These are phyloP conservation scores for Middelhovenomyces tepae DNA, from an alignment of 805 yeast genomes.

Conservation along the genomic window DNA sequence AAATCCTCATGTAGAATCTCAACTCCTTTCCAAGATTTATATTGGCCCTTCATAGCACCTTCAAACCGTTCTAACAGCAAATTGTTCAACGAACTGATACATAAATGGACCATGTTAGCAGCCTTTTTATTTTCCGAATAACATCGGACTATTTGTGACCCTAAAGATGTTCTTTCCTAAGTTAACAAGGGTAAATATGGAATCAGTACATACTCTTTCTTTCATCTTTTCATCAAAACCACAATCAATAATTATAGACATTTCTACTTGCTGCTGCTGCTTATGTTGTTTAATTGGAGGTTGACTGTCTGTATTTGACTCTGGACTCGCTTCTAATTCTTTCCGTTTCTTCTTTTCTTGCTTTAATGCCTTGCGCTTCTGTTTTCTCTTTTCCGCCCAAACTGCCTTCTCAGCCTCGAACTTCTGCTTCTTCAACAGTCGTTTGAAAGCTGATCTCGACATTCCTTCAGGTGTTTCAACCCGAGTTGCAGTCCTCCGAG, in stretches of 20 bases:
- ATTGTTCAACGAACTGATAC: slow-evolving; percentile 58
- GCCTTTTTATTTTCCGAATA: slow-evolving; percentile 71
- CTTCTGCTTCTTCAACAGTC: slow-evolving; percentile 45
- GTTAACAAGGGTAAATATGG: too few species aligned
- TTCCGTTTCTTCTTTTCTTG: slow-evolving; percentile 32
- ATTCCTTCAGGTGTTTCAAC: slow-evolving; percentile 81
- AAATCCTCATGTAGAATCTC: slow-evolving; percentile 37
- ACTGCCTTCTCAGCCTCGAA: slow-evolving; percentile 62
- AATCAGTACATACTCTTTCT: too few species aligned
- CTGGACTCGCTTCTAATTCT: slow-evolving; percentile 31
- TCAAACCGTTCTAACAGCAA: slow-evolving; percentile 63
- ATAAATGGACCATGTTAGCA: slow-evolving; percentile 46
- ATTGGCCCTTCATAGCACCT: slow-evolving; percentile 43
- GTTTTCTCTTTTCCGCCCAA: slow-evolving; percentile 43
- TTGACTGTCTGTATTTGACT: slow-evolving; percentile 26
- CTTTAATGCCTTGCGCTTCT: slow-evolving; percentile 40
- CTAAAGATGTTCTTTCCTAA: slow-evolving; percentile 59
- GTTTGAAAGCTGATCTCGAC: slow-evolving; percentile 81
- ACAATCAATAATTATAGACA: slow-evolving; percentile 71
- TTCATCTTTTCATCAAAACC: slow-evolving; percentile 85
- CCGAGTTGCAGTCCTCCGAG: too few species aligned
- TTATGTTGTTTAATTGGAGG: slow-evolving; percentile 10
- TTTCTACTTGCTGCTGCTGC: slow-evolving; percentile 30
- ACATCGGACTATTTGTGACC: slow-evolving; percentile 72
- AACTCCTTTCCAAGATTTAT: slow-evolving; percentile 61